Conservation (phyloP, 129 eudicot genomes). For the Smallanthus sonchifolius region DNA sequence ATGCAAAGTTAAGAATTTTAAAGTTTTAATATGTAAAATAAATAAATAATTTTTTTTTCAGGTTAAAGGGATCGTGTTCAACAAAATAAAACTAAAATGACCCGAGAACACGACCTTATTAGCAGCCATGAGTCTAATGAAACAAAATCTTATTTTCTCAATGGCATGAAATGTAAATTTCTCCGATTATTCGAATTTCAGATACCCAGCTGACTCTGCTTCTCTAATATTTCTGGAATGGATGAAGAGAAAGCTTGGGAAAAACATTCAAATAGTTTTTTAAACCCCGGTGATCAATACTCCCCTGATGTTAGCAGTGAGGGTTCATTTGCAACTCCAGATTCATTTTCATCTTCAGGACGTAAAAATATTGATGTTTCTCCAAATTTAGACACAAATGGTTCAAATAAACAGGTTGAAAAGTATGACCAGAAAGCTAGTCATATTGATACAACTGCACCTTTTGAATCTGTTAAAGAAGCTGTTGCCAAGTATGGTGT, state of each 20-base stretch:
- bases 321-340: conserved; percentile 30
- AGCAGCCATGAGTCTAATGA: no score
- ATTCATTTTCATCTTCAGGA: conserved; percentile 30
- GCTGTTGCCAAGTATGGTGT: conserved; percentile 84
- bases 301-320: conserved; percentile 19
- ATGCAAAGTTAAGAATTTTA: no score
- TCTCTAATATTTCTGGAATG: conserved; percentile 40
- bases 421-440: conserved; percentile 15
- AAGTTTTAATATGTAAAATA: no score
- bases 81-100: no score
- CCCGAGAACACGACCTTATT: no score
- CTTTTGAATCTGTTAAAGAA: conserved; percentile 75
- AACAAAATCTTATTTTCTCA: not conserved
- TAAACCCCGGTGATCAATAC: conserved; percentile 19
- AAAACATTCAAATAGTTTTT: conserved; percentile 4
- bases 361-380: conserved; percentile 14
- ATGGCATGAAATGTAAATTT: not conserved
- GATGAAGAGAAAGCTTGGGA: conserved; percentile 39
- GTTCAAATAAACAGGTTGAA: conserved; percentile 19
- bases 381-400: conserved; percentile 6
- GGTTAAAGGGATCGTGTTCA: no score
- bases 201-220: conserved; percentile 27
- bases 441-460: conserved; percentile 64
- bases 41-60: no score
- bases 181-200: conserved; percentile 5